phyloP scores from a whole-genome alignment of 768 basidiomycete genomes.

The Gymnopilus dilepis region DNA sequence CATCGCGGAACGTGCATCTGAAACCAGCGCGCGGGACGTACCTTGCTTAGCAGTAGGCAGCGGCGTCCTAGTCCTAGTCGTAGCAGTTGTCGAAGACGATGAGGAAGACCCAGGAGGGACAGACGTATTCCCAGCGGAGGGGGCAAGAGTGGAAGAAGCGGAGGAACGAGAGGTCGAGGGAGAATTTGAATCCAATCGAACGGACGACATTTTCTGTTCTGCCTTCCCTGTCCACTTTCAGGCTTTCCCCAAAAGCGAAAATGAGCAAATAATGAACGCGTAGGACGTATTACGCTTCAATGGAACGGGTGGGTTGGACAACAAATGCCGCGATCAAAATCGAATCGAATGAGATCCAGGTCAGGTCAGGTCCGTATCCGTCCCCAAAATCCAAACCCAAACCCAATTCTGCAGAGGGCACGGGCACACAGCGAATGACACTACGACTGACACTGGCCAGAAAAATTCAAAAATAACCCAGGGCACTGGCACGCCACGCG shows the following conservation, averaged over 20 bases:
- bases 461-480: not conserved
- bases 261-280: not conserved
- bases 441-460: no score
- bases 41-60: conserved; percentile 8
- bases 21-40: not conserved
- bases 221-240: no score
- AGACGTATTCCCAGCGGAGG: not conserved
- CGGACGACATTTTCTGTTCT: not conserved
- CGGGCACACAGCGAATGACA: no score
- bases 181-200: no score
- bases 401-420: no score
- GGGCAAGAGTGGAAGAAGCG: not conserved
- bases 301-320: no score
- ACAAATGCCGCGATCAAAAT: not conserved
- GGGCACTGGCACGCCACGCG: no score
- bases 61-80: no score
- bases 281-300: not conserved
- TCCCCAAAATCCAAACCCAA: no score
- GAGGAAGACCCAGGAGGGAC: not conserved
- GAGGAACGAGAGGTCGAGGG: not conserved
- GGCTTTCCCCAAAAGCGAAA: not conserved
- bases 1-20: not conserved
- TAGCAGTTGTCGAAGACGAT: not conserved
- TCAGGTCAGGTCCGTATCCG: not conserved
- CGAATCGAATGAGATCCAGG: no score